These are phyloP conservation scores for Fusarium newnesense DNA, from an alignment of 2,329 filamentous ascomycete genomes.

Conservation along the genomic window DNA sequence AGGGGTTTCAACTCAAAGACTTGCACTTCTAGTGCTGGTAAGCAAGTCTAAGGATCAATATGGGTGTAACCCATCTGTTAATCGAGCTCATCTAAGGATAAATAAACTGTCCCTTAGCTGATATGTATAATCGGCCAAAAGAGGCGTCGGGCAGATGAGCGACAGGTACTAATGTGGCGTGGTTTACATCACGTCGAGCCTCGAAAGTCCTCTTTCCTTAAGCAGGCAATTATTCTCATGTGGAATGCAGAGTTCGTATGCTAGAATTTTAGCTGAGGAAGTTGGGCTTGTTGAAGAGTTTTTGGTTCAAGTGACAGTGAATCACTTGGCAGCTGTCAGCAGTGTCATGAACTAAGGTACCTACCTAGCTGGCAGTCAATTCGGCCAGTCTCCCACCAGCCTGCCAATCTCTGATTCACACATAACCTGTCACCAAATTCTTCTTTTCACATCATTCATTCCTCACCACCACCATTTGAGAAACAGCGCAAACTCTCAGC, in stretches of 20 bases:
- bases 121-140: fast-evolving
- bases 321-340: neutral
- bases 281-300: neutral
- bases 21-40: neutral
- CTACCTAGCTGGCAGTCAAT: too few species aligned
- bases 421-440: fast-evolving
- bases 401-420: too few species aligned
- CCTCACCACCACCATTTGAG: fast-evolving
- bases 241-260: fast-evolving
- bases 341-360: neutral
- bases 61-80: fast-evolving
- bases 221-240: neutral
- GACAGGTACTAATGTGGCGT: neutral
- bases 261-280: fast-evolving
- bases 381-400: too few species aligned
- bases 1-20: neutral
- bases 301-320: neutral
- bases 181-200: too few species aligned
- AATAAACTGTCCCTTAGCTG: fast-evolving
- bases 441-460: fast-evolving
- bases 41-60: neutral
- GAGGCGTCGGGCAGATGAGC: fast-evolving
- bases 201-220: neutral
- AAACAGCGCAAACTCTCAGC: neutral
- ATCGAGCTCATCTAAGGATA: fast-evolving